A percentile compares a stretch with the other conserved stretches of the same genome.
Evolutionary conservation across 371 early-diverging fungal species (phyloP).

Genomic region (Zancudomyces culisetae): DNA sequence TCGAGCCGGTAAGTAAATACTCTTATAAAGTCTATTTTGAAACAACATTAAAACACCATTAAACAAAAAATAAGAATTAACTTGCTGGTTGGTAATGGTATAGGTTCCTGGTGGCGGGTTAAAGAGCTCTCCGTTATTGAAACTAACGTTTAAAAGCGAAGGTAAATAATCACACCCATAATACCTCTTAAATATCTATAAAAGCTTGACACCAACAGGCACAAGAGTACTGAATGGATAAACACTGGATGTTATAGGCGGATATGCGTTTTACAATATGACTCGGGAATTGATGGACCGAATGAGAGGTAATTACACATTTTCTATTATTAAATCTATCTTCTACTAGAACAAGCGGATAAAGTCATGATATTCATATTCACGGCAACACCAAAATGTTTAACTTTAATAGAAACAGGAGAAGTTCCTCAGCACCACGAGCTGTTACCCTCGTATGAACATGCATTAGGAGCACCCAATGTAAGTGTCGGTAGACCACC

Average conservation of each 20-base stretch:
- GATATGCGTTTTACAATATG: constrained; percentile 1
- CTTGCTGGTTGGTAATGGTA: no score
- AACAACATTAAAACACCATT: no score
- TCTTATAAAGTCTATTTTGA: no score
- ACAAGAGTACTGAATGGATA: no score
- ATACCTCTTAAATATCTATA: no score
- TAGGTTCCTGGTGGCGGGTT: constrained; percentile 1
- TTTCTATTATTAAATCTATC: no score
- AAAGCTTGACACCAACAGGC: no score
- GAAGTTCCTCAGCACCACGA: background rate
- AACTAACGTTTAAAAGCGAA: background rate
- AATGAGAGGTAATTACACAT: background rate
- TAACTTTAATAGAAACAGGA: background rate
- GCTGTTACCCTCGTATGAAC: background rate
- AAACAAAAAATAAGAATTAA: no score
- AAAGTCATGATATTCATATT: no score
- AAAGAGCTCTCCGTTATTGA: background rate
- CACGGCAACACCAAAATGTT: no score
- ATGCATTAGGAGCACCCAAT: background rate
- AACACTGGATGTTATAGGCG: background rate
- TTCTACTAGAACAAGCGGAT: no score
- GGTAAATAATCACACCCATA: background rate
- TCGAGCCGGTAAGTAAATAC: background rate
- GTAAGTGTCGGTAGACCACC: no score
- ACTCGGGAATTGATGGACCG: background rate